Conservation (phyloP, 129 eudicot genomes). For the Smallanthus sonchifolius region DNA sequence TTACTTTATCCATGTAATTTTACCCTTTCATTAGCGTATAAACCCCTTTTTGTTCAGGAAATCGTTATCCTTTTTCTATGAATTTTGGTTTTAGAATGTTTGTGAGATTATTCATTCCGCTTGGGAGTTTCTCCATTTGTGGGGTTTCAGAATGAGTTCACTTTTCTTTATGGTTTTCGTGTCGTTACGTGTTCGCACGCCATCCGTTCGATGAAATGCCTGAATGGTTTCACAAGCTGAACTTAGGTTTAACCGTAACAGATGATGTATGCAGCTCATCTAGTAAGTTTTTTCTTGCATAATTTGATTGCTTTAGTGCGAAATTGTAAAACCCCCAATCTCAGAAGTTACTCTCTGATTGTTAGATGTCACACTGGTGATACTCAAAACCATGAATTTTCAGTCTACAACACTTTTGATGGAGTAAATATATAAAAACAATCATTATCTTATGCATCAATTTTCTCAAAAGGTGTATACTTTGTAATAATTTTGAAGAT, state of each 20-base stretch:
- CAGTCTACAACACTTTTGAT: not conserved
- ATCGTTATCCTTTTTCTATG: not conserved
- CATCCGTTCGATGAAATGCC: constrained; percentile 41
- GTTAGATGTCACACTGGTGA: not conserved
- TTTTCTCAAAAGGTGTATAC: not conserved
- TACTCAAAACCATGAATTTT: not conserved
- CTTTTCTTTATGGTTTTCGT: constrained; percentile 1
- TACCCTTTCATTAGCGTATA: not conserved
- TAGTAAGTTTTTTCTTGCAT: not conserved
- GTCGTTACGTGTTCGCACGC: constrained; percentile 15
- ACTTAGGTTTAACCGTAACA: not conserved
- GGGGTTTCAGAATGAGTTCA: constrained; percentile 7
- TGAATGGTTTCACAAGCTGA: constrained; percentile 6
- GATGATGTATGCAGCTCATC: constrained; percentile 1
- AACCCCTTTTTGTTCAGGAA: constrained; percentile 3
- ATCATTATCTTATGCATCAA: not conserved
- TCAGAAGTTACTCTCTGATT: not conserved
- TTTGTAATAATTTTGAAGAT: not conserved
- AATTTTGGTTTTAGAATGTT: not conserved
- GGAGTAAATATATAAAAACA: not conserved
- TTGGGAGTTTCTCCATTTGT: not conserved
- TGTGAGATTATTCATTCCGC: not conserved
- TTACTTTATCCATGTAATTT: not conserved
- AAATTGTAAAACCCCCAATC: not conserved
- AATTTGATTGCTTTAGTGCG: constrained; percentile 6